These are phyloP conservation scores for Moricandia arvensis DNA, from an alignment of 345 rosid genomes.

Conservation along the genomic window DNA sequence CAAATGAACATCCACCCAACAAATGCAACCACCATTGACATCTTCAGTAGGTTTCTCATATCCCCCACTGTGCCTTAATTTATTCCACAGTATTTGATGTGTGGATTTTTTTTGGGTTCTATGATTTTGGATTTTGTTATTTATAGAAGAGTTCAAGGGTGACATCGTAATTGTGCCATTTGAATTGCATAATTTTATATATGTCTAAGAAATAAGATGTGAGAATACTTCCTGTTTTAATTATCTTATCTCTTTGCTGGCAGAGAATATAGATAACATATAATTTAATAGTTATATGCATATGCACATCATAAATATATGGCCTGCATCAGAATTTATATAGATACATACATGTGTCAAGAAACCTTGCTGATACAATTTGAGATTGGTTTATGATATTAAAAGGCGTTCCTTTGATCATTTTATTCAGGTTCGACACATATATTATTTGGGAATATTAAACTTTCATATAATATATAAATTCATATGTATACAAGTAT, in stretches of 20 bases:
- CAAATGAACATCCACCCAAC: conserved; percentile 56
- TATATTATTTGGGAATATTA: neutral
- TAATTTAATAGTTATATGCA: neutral
- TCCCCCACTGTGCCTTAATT: conserved; percentile 7
- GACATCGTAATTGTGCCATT: neutral
- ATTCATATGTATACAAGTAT: neutral
- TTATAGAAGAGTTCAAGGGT: conserved; percentile 14
- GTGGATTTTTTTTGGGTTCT: neutral
- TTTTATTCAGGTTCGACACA: too few relatives aligned
- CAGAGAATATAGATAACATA: neutral
- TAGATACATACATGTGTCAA: neutral
- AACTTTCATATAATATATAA: neutral
- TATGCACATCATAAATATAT: neutral
- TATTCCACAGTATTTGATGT: neutral
- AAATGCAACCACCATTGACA: conserved; percentile 39
- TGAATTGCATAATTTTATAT: neutral
- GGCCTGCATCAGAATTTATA: neutral
- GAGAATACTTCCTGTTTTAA: neutral
- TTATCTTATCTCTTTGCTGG: conserved; percentile 13
- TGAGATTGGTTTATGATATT: neutral
- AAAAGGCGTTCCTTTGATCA: neutral
- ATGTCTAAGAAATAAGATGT: neutral
- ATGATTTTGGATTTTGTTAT: neutral
- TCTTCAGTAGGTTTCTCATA: conserved; percentile 30
- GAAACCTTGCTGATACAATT: too few relatives aligned